These are phyloP conservation scores for Stephania cephalantha DNA, from an alignment of 164 flowering plant genomes.

Conservation along the genomic window DNA sequence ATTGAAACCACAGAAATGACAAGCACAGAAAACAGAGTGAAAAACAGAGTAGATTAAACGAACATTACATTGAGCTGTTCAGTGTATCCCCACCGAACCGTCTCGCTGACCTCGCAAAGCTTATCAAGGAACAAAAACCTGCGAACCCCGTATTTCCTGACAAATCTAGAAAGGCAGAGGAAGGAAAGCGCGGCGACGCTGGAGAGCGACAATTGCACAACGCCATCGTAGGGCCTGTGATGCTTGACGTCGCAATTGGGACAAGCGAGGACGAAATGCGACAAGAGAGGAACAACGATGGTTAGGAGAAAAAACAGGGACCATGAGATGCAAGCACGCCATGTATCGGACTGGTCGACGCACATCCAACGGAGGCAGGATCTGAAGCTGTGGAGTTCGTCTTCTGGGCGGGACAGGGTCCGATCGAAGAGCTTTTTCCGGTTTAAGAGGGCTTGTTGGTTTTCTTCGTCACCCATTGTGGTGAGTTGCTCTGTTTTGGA, in stretches of 20 bases:
- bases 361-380: slow-evolving; percentile 77
- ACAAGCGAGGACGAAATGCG: slow-evolving; percentile 72
- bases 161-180: slow-evolving; percentile 53
- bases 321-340: slow-evolving; percentile 57
- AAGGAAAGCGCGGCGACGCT: slow-evolving; percentile 61
- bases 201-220: slow-evolving; percentile 68
- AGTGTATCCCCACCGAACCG: slow-evolving; percentile 55
- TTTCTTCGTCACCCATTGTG: slow-evolving; percentile 30
- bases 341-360: slow-evolving; percentile 63
- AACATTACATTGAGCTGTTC: slow-evolving; percentile 61
- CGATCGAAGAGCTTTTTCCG: slow-evolving; percentile 25
- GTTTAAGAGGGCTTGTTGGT: slow-evolving; percentile 11
- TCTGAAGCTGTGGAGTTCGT: slow-evolving; percentile 65
- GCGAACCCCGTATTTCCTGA: slow-evolving; percentile 56
- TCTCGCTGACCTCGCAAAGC: slow-evolving; percentile 72
- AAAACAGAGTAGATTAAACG: slow-evolving; percentile 7
- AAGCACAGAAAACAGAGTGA: neutral
- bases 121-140: slow-evolving; percentile 83
- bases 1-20: neutral
- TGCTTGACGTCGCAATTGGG: slow-evolving; percentile 50
- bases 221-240: slow-evolving; percentile 53
- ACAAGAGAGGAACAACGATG: slow-evolving; percentile 48
- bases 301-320: slow-evolving; percentile 48
- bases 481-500: neutral
- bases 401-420: slow-evolving; percentile 43